Conservation (phyloP, 805 yeast species). For the Grigorovia transvaalensis region DNA sequence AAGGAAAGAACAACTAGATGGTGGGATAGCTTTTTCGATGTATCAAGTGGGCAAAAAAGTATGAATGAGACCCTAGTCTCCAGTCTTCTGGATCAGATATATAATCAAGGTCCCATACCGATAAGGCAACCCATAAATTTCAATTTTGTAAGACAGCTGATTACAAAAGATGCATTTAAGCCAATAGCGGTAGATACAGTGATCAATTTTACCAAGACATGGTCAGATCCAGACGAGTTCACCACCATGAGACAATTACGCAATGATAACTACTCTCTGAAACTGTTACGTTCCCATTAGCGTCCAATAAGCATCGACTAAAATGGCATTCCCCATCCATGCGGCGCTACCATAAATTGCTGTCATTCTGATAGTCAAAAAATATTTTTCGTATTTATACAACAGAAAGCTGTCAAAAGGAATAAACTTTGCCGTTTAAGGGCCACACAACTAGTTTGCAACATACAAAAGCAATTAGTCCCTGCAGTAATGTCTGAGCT, state of each 20-base stretch:
- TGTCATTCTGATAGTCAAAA: too few species aligned
- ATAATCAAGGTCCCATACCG: neutral
- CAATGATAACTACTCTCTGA: too few species aligned
- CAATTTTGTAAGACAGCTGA: neutral
- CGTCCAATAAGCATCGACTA: neutral
- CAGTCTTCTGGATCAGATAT: neutral
- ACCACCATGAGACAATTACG: neutral
- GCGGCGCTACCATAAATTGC: neutral
- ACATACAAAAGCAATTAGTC: neutral
- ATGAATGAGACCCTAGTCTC: neutral
- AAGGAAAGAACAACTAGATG: slow-evolving; percentile 7
- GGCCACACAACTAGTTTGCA: neutral
- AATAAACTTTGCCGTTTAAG: neutral
- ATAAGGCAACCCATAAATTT: neutral
- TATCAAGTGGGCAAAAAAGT: neutral
- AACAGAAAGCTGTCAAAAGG: too few species aligned
- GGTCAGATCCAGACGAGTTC: neutral
- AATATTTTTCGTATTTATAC: too few species aligned
- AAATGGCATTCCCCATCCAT: neutral
- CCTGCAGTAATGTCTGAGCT: neutral
- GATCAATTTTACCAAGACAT: neutral
- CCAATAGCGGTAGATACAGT: neutral
- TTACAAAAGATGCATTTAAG: slow-evolving; percentile 1
- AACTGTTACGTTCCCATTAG: neutral
- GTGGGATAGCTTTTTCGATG: neutral